These are phyloP conservation scores for Salvia hispanica DNA, from an alignment of 257 asterid species.

Conservation along the genomic window DNA sequence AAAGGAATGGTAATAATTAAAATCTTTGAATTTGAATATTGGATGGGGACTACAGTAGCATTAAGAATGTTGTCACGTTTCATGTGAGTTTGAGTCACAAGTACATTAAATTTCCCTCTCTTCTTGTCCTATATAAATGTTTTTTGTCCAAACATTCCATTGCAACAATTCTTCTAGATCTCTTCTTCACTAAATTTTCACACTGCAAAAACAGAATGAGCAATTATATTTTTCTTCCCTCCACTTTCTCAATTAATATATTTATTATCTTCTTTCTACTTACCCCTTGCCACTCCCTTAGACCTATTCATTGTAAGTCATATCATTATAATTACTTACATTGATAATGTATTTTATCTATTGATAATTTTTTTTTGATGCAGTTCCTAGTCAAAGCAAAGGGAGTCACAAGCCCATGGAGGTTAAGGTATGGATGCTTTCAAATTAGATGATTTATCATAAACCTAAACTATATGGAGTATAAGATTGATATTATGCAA, in stretches of 20 bases:
- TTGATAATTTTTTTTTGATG: background rate
- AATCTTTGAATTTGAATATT: background rate
- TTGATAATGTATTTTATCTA: too few species aligned
- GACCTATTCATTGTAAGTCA: constrained; percentile 54
- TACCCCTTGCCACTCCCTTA: constrained; percentile 28
- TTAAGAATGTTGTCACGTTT: constrained; percentile 4
- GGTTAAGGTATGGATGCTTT: constrained; percentile 36
- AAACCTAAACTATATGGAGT: too few species aligned
- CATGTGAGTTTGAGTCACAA: constrained; percentile 10
- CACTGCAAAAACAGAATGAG: constrained; percentile 10
- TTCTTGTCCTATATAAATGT: background rate
- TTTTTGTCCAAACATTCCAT: background rate
- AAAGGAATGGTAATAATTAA: too few species aligned
- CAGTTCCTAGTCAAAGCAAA: constrained; percentile 52
- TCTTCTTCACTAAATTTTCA: too few species aligned
- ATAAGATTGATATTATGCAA: too few species aligned
- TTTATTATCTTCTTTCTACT: constrained; percentile 43
- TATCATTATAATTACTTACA: too few species aligned
- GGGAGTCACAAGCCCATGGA: constrained; percentile 26
- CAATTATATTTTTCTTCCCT: background rate
- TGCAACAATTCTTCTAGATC: too few species aligned
- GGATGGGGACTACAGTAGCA: background rate
- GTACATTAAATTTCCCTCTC: constrained; percentile 7
- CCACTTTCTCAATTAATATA: constrained; percentile 32
- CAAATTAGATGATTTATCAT: too few species aligned